Percentiles rank a stretch among this genome's conserved stretches.
phyloP scores from a whole-genome alignment of 345 rosid species.

The Syzygium oleosum region DNA sequence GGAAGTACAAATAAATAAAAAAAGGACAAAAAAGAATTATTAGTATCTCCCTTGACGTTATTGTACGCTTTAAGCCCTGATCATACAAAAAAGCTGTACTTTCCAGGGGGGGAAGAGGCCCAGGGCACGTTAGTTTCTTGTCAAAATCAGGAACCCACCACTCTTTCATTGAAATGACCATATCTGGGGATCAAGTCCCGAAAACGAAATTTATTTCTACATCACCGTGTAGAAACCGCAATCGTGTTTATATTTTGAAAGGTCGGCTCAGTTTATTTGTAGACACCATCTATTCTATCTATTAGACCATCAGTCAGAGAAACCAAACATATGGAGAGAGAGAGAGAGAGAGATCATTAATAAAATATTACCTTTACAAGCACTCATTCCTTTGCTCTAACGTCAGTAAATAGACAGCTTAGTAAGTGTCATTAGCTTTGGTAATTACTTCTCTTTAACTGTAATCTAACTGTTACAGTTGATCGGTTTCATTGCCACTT shows the following conservation, averaged over 20 bases:
- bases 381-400: not conserved
- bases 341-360: not conserved
- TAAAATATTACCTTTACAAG: not conserved
- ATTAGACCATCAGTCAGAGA: not conserved
- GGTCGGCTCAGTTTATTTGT: slow-evolving; percentile 1
- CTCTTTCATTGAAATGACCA: slow-evolving; percentile 2
- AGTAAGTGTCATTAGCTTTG: not conserved
- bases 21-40: not conserved
- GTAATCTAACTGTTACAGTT: not conserved
- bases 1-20: not conserved
- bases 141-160: slow-evolving; percentile 49
- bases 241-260: slow-evolving; percentile 6
- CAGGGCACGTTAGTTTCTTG: slow-evolving; percentile 58
- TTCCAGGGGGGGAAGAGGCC: not conserved
- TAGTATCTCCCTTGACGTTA: not conserved
- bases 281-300: not conserved
- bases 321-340: not conserved
- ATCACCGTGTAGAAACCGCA: slow-evolving; percentile 38
- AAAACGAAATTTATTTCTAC: slow-evolving; percentile 17
- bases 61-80: not conserved
- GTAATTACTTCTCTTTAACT: not conserved
- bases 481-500: not conserved
- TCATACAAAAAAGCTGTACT: not conserved
- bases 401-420: not conserved
- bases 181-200: slow-evolving; percentile 19